Evolutionary conservation across 768 basidiomycete species (phyloP).

Genomic region (Leccinum incarnatum): DNA sequence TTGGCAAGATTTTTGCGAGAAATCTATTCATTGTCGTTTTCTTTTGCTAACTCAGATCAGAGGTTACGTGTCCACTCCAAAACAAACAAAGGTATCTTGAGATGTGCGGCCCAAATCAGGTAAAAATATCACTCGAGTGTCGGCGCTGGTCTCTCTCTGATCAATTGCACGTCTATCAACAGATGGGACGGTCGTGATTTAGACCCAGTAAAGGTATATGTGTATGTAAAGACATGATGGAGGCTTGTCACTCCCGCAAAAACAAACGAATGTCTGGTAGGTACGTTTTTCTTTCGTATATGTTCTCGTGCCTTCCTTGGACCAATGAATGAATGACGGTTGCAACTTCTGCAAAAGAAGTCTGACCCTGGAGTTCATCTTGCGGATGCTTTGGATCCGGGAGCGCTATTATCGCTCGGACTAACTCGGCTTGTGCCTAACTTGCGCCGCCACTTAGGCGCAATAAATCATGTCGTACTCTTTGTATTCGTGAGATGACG

Average conservation of each 20-base stretch:
- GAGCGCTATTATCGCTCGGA: constrained; percentile 14
- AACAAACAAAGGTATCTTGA: not conserved
- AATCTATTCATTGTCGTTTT: not conserved
- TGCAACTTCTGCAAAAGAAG: constrained; percentile 2
- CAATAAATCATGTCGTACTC: not conserved
- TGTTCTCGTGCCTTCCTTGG: not conserved
- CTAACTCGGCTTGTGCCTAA: constrained; percentile 6
- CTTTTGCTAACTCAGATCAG: not conserved
- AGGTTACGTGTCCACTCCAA: not conserved
- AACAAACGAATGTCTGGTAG: not conserved
- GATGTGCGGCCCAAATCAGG: not conserved
- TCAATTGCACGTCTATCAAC: constrained; percentile 18
- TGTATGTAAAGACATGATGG: not conserved
- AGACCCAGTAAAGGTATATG: not conserved
- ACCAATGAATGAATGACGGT: not conserved
- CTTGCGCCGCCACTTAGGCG: not conserved
- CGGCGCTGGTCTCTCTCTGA: constrained; percentile 3
- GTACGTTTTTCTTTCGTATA: constrained; percentile 1
- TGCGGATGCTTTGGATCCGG: constrained; percentile 6
- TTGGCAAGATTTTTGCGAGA: not conserved
- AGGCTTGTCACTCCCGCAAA: not conserved
- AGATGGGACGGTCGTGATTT: constrained; percentile 10
- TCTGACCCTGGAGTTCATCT: constrained; percentile 14
- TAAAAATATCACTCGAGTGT: not conserved
- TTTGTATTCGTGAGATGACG: not conserved